Conservation (phyloP, 495 filamentous ascomycete species). For the Penicillium steckii region DNA sequence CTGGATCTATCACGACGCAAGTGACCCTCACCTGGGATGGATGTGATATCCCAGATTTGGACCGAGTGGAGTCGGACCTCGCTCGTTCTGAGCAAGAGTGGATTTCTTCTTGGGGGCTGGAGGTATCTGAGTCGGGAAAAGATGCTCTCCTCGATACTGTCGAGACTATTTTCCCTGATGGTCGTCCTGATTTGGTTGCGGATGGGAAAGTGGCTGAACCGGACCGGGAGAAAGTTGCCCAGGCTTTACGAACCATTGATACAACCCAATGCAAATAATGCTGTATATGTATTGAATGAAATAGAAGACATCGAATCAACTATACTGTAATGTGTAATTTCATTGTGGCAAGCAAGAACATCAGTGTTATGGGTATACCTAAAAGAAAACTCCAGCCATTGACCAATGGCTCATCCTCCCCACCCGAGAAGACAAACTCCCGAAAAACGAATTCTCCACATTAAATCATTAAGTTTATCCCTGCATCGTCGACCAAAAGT, state of each 20-base stretch:
- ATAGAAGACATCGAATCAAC: neutral
- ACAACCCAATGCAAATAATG: neutral
- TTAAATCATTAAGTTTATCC: slow-evolving; percentile 16
- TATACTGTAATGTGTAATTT: slow-evolving; percentile 2
- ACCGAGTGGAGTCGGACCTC: slow-evolving; percentile 32
- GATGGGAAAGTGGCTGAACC: slow-evolving; percentile 21
- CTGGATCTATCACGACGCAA: slow-evolving; percentile 20
- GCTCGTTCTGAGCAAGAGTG: slow-evolving; percentile 26
- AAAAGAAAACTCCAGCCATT: slow-evolving; percentile 18
- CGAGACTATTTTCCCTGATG: slow-evolving; percentile 30
- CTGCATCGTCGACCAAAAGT: slow-evolving; percentile 90
- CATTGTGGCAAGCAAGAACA: slow-evolving; percentile 14
- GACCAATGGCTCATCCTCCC: slow-evolving; percentile 9
- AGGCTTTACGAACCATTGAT: slow-evolving; percentile 13
- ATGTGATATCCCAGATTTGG: slow-evolving; percentile 43
- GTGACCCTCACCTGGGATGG: slow-evolving; percentile 60
- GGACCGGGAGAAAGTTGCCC: slow-evolving; percentile 24
- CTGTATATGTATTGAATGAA: neutral
- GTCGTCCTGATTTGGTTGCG: slow-evolving; percentile 4
- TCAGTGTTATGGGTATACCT: slow-evolving; percentile 21
- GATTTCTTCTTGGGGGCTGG: slow-evolving; percentile 31
- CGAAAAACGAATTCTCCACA: slow-evolving; percentile 6
- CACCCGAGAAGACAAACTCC: slow-evolving; percentile 11
- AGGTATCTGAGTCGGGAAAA: slow-evolving; percentile 16
- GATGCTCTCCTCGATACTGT: slow-evolving; percentile 33